Evolutionary conservation across 2,329 filamentous ascomycete species (phyloP).

Genomic region (Pseudocercospora fuligena): DNA sequence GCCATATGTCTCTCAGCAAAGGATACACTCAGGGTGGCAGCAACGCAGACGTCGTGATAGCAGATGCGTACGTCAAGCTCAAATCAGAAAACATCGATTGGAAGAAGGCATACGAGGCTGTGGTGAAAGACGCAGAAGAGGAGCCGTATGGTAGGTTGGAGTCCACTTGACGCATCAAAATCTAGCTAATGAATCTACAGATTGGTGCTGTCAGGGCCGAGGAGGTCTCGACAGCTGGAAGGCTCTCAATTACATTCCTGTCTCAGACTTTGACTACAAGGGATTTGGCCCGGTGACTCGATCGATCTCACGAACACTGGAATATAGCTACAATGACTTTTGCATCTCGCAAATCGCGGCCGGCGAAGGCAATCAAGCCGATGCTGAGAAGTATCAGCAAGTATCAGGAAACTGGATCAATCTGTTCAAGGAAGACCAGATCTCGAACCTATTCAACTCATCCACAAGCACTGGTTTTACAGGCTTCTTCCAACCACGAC

Average conservation of each 20-base stretch:
- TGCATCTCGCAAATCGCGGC: slow-evolving; percentile 49
- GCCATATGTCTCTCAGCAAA: slow-evolving; percentile 68
- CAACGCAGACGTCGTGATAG: slow-evolving; percentile 73
- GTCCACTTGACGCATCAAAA: background rate
- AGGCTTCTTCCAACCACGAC: slow-evolving; percentile 70
- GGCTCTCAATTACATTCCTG: slow-evolving; percentile 64
- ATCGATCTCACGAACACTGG: slow-evolving; percentile 54
- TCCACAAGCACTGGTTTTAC: slow-evolving; percentile 61
- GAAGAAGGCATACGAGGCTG: slow-evolving; percentile 65
- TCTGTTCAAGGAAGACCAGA: slow-evolving; percentile 65
- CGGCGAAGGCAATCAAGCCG: slow-evolving; percentile 47
- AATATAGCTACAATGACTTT: slow-evolving; percentile 58
- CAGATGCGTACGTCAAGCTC: slow-evolving; percentile 73
- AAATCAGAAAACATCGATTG: slow-evolving; percentile 67
- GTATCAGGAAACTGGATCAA: slow-evolving; percentile 70
- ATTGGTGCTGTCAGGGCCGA: slow-evolving; percentile 67
- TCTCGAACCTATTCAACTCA: slow-evolving; percentile 51
- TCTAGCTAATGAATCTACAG: slow-evolving; percentile 28
- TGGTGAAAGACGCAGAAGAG: slow-evolving; percentile 69
- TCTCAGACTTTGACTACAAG: slow-evolving; percentile 49
- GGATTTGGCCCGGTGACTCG: slow-evolving; percentile 58
- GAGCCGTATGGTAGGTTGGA: slow-evolving; percentile 36
- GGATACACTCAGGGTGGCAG: slow-evolving; percentile 72
- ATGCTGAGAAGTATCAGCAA: slow-evolving; percentile 51
- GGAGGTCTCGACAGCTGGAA: slow-evolving; percentile 73